Evolutionary conservation across 1,284 basidiomycete species (phyloP).

Genomic region (Cutaneotrichosporon mucoides): DNA sequence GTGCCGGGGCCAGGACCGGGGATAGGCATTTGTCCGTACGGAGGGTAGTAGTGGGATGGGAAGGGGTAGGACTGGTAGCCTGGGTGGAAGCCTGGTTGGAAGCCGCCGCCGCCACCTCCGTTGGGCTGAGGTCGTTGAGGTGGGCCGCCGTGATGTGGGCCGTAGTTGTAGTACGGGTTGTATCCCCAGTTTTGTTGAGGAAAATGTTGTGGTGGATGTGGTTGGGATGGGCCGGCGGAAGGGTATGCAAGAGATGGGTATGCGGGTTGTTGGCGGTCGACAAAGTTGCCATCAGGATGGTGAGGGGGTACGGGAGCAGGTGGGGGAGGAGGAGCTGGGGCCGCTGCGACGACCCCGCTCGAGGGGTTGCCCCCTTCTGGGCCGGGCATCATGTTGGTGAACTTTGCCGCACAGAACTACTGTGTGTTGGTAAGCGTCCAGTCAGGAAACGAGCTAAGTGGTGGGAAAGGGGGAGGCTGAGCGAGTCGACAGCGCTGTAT

Average conservation of each 20-base stretch:
- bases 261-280: conserved; percentile 8
- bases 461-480: background rate
- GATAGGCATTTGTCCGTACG: conserved; percentile 31
- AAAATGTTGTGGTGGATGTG: background rate
- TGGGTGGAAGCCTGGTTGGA: conserved; percentile 16
- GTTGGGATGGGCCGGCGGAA: conserved; percentile 18
- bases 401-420: background rate
- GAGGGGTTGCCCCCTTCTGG: conserved; percentile 9
- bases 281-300: conserved; percentile 3
- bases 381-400: background rate
- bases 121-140: conserved; percentile 14
- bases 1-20: conserved; percentile 40
- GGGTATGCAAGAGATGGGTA: conserved; percentile 18
- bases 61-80: conserved; percentile 9
- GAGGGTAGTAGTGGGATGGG: conserved; percentile 16
- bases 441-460: background rate
- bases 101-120: conserved; percentile 14
- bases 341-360: conserved; percentile 1
- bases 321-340: background rate
- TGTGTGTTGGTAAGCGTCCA: background rate
- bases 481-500: too few species aligned
- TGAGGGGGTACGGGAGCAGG: background rate
- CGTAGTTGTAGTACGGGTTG: conserved; percentile 16
- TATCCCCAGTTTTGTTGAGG: conserved; percentile 11
- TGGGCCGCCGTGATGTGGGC: conserved; percentile 11